These are phyloP conservation scores for Gossypium anomalum DNA, from an alignment of 345 rosid species.

Conservation along the genomic window DNA sequence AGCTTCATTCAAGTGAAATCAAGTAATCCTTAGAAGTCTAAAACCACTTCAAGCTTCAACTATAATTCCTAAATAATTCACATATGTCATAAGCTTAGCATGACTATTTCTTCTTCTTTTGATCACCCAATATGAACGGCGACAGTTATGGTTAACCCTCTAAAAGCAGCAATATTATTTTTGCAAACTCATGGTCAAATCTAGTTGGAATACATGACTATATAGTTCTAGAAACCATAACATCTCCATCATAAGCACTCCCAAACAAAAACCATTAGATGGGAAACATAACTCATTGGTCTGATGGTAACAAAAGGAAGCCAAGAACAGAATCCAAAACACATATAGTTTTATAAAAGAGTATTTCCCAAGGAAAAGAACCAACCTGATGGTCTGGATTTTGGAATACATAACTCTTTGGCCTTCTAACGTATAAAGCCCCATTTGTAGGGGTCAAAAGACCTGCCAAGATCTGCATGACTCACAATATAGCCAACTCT, in stretches of 20 bases:
- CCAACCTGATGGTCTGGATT: constrained; percentile 94
- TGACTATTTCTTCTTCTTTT: neutral
- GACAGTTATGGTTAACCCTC: neutral
- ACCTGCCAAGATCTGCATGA: constrained; percentile 81
- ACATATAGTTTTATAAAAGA: neutral
- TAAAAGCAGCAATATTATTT: neutral
- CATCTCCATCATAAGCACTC: neutral
- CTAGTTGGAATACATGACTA: neutral
- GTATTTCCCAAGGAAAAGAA: neutral
- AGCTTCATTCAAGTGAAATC: neutral
- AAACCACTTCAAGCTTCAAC: constrained; percentile 5
- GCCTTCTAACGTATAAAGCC: constrained; percentile 46
- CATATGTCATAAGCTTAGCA: neutral
- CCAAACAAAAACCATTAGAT: neutral
- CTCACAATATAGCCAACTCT: constrained; percentile 1
- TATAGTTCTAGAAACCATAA: neutral
- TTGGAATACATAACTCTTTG: constrained; percentile 82
- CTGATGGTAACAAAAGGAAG: neutral
- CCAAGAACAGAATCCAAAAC: neutral
- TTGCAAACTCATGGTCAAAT: neutral
- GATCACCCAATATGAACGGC: neutral
- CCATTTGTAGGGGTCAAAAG: constrained; percentile 71
- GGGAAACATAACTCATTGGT: neutral
- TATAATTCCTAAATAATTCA: neutral
- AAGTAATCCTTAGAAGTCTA: neutral